Evolutionary conservation across 1,139 yeast genomes (phyloP), one percentile per base, ranked within the genome.

Genomic region (Geotrichum carabidarum): DNA sequence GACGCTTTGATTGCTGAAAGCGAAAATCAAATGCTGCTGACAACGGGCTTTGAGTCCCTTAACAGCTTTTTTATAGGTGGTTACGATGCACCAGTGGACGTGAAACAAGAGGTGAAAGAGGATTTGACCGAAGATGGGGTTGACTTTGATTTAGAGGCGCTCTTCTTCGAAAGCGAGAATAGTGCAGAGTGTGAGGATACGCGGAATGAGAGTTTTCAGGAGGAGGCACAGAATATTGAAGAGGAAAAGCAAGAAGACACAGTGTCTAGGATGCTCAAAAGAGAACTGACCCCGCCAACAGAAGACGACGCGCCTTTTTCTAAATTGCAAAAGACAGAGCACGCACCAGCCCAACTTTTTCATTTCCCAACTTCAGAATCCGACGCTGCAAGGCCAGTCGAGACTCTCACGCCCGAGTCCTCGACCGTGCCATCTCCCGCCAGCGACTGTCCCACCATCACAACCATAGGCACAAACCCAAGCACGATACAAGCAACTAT

Each of bases 71-170:
- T 22, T 22, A 22, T 5, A 22, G 27, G 27, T 22, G 27, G 27
- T 5, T 5, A 22, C 27, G 27, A 22, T 2, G 4, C 15, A 17
- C 2, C n/a, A 7, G 44, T 8, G 44, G 32, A 17, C 37, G 2
- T 22, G 12, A 42, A 11, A 22, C 32, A 8, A 14, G 32, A 4
- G 44, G n/a, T 2, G 44, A 42, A 11, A 15, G 32, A 42, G 32
- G 32, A 15, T 22, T 17, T 22, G 44, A 22, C 2, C 5, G 44
- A 41, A 9, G 32, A 41, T 17, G 44, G 36, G 27, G 54, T 45
- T 15, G 54, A 44, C 6, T 51, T 51, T 41, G 54, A 51, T 35
- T 40, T 51, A 1, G 54, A 51, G 11, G 54, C 54, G n/a, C 40
- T 51, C 11, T 45, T 51, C 38, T 41, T 32, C 34, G 50, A 51